Percentiles rank a stretch among this genome's conserved stretches.
Evolutionary conservation across 441 rosid genomes (phyloP).

Genomic region (Oxalis stricta): DNA sequence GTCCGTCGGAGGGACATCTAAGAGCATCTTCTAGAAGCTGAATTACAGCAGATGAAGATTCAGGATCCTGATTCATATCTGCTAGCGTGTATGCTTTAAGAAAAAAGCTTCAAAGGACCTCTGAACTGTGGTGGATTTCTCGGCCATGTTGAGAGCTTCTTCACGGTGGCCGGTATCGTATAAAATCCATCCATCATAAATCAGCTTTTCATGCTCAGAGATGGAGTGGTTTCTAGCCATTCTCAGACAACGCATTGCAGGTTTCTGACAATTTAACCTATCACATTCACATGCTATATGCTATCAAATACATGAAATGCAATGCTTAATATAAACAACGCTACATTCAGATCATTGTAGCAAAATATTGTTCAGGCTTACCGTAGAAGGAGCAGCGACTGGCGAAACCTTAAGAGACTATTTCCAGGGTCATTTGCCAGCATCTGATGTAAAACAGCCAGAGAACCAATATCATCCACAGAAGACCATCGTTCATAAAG

Average conservation of each 20-base stretch:
- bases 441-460: constrained; percentile 58
- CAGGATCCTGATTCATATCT: constrained; percentile 32
- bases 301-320: constrained; percentile 1
- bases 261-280: constrained; percentile 62
- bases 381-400: constrained; percentile 63
- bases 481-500: constrained; percentile 60
- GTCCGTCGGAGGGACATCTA: constrained; percentile 59
- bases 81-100: constrained; percentile 59
- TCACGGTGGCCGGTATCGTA: constrained; percentile 51
- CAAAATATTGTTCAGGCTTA: constrained; percentile 11
- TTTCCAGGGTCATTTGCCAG: constrained; percentile 47
- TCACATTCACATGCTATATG: not conserved
- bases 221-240: constrained; percentile 39
- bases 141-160: constrained; percentile 51
- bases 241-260: constrained; percentile 49
- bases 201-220: constrained; percentile 42
- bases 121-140: constrained; percentile 45
- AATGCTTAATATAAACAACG: not conserved
- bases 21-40: constrained; percentile 62
- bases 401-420: constrained; percentile 48
- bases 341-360: no score
- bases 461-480: constrained; percentile 58
- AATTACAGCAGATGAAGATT: constrained; percentile 31
- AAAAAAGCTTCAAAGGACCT: constrained; percentile 64
- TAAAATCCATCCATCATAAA: constrained; percentile 66